phyloP scores from a whole-genome alignment of 2,329 filamentous ascomycete genomes.

The Xylaria sp. region DNA sequence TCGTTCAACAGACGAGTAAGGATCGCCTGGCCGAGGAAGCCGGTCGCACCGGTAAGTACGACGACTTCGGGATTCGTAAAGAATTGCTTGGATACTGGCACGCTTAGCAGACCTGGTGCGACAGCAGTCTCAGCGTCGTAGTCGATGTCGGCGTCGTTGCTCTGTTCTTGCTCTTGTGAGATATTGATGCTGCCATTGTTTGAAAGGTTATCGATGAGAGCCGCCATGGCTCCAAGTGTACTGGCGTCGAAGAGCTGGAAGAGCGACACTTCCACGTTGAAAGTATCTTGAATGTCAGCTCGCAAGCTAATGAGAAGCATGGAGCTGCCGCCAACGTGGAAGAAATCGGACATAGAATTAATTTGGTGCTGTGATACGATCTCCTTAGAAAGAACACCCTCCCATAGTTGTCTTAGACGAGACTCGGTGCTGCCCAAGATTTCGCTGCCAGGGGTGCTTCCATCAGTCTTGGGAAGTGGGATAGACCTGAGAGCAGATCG shows the following conservation, averaged over 20 bases:
- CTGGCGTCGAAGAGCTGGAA: constrained; percentile 34
- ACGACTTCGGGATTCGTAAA: constrained; percentile 39
- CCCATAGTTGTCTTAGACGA: constrained; percentile 3
- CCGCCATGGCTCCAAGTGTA: constrained; percentile 38
- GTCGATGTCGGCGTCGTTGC: constrained; percentile 37
- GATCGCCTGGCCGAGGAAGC: constrained; percentile 55
- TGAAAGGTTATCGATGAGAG: constrained; percentile 17
- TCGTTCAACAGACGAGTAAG: constrained; percentile 52
- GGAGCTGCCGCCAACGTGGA: constrained; percentile 42
- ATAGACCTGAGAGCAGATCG: constrained; percentile 40
- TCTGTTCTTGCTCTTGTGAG: not conserved
- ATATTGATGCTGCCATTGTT: not conserved
- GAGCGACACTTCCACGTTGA: constrained; percentile 25
- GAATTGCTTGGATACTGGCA: constrained; percentile 6
- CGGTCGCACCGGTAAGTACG: constrained; percentile 54
- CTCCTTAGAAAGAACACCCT: constrained; percentile 20
- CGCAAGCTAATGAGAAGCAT: constrained; percentile 36
- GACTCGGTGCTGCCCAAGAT: constrained; percentile 4
- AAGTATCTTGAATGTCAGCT: constrained; percentile 19
- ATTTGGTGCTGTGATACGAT: constrained; percentile 17
- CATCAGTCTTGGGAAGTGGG: not conserved
- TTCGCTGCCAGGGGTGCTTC: not conserved
- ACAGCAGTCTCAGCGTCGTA: constrained; percentile 55
- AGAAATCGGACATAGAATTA: constrained; percentile 37
- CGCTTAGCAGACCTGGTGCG: not conserved